Evolutionary conservation across 805 yeast genomes (phyloP).

Genomic region (Saturnispora silvae): DNA sequence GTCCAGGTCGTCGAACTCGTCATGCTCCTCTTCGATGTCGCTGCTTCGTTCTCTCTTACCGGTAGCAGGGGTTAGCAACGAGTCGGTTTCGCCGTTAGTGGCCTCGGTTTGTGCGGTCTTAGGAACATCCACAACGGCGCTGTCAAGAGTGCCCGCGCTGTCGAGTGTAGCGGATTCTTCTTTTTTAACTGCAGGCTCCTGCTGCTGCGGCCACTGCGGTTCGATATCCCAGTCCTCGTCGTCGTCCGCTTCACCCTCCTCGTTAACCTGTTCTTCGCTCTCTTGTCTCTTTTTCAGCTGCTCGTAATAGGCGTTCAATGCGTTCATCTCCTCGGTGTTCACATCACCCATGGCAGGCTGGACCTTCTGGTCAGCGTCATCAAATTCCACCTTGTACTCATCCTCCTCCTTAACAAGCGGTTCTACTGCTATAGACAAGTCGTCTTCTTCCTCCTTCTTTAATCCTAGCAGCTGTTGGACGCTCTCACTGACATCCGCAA

Average conservation of each 20-base stretch:
- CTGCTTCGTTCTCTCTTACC: conserved; percentile 7
- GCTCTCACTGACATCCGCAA: neutral
- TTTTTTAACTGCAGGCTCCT: no score
- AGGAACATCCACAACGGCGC: no score
- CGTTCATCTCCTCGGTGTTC: conserved; percentile 54
- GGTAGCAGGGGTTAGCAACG: no score
- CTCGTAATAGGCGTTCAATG: conserved; percentile 65
- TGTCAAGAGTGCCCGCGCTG: no score
- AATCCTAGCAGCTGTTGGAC: neutral
- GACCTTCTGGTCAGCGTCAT: neutral
- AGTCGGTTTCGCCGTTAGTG: neutral
- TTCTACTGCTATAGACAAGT: conserved; percentile 15
- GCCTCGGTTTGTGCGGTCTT: no score
- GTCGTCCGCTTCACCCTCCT: conserved; percentile 1
- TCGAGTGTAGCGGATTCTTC: no score
- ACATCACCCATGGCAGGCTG: conserved; percentile 2
- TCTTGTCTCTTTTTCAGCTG: conserved; percentile 62
- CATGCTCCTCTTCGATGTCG: conserved; percentile 9
- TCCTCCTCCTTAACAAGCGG: conserved; percentile 7
- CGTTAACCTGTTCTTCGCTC: conserved; percentile 35
- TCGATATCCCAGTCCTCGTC: neutral
- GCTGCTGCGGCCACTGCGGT: no score
- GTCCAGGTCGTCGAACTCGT: conserved; percentile 5
- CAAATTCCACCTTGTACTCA: neutral
- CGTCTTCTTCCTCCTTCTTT: conserved; percentile 17